These are phyloP conservation scores for Platismatia glauca DNA, from an alignment of 495 filamentous ascomycete species.

Conservation along the genomic window DNA sequence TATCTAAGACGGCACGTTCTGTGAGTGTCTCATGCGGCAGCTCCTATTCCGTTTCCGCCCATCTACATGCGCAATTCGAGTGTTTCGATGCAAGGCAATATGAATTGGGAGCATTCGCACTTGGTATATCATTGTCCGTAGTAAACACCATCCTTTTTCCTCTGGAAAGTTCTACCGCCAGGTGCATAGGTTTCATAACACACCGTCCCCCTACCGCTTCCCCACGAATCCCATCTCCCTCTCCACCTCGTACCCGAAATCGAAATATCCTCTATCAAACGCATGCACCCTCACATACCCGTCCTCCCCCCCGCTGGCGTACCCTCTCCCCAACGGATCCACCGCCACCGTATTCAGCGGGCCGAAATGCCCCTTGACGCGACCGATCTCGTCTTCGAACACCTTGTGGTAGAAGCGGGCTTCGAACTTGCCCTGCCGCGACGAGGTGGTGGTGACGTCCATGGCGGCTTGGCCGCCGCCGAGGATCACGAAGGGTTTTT, in stretches of 20 bases:
- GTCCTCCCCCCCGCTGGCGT: conserved; percentile 92
- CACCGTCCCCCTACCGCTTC: background rate
- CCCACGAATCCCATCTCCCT: conserved; percentile 40
- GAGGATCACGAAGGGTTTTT: conserved; percentile 94
- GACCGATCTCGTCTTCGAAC: conserved; percentile 96
- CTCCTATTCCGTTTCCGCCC: background rate
- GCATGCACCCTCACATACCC: conserved; percentile 97
- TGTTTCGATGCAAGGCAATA: background rate
- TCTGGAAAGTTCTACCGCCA: background rate
- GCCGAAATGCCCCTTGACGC: conserved; percentile 94
- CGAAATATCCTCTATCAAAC: conserved; percentile 97
- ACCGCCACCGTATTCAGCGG: conserved; percentile 84
- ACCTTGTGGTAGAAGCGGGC: conserved; percentile 98
- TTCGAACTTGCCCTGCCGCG: conserved; percentile 96
- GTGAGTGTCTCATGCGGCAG: background rate
- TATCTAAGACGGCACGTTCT: background rate
- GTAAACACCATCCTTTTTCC: too few relatives aligned
- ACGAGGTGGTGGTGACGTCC: conserved; percentile 94
- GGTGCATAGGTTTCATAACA: background rate
- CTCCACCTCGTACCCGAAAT: conserved; percentile 98
- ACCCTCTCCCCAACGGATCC: conserved; percentile 81
- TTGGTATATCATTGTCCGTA: too few relatives aligned
- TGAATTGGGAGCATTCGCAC: too few relatives aligned
- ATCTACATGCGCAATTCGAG: background rate
- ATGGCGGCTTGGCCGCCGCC: conserved; percentile 97